These are phyloP conservation scores for Persicaria tinctoria DNA, from an alignment of 148 eudicot species.

Conservation along the genomic window DNA sequence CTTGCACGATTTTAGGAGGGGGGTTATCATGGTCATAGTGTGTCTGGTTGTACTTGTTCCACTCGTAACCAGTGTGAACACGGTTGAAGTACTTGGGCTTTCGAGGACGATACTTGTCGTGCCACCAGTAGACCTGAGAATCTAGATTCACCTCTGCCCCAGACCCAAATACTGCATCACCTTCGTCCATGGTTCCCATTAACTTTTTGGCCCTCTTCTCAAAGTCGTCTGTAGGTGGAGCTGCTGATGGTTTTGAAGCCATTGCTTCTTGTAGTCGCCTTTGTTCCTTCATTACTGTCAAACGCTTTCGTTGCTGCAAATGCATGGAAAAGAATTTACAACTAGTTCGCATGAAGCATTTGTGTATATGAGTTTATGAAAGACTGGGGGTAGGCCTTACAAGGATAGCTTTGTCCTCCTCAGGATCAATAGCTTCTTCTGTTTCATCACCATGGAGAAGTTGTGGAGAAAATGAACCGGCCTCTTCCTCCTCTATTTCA, in stretches of 20 bases:
- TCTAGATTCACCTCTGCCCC: slow-evolving; percentile 78
- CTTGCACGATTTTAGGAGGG: slow-evolving; percentile 94
- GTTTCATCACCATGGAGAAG: slow-evolving; percentile 67
- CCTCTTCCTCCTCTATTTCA: slow-evolving; percentile 50
- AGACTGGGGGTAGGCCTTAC: slow-evolving; percentile 21
- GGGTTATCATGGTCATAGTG: slow-evolving; percentile 97
- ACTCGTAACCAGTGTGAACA: slow-evolving; percentile 98
- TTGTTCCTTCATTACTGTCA: slow-evolving; percentile 65
- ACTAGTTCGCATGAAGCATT: background rate
- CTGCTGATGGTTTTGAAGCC: slow-evolving; percentile 38
- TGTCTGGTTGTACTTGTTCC: slow-evolving; percentile 99
- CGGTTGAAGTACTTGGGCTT: slow-evolving; percentile 98
- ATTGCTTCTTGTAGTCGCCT: slow-evolving; percentile 67
- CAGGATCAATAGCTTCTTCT: slow-evolving; percentile 99
- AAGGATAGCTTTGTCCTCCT: slow-evolving; percentile 69
- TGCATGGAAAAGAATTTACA: background rate
- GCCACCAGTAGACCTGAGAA: slow-evolving; percentile 99
- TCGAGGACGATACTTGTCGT: slow-evolving; percentile 94
- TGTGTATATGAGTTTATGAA: background rate
- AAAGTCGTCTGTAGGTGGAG: slow-evolving; percentile 64
- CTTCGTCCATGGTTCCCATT: slow-evolving; percentile 94
- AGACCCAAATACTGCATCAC: slow-evolving; percentile 84
- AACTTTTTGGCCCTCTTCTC: slow-evolving; percentile 73
- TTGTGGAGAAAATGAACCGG: slow-evolving; percentile 88
- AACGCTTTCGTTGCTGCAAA: slow-evolving; percentile 65